phyloP scores from a whole-genome alignment of 192 early-diverging fungal species.

The Coemansia sp. region DNA sequence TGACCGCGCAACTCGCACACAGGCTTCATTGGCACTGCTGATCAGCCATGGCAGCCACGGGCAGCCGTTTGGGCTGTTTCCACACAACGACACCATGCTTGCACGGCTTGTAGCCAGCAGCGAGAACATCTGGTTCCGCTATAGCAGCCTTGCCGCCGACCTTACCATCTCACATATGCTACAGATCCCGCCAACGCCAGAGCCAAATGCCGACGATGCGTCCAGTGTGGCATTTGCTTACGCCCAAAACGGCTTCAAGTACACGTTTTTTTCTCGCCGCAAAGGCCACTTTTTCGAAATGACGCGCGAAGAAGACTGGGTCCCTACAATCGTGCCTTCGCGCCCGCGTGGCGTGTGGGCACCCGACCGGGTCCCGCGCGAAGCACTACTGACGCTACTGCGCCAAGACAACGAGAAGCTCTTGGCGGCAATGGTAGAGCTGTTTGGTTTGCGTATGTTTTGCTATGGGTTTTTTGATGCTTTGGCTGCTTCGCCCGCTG shows the following conservation, averaged over 20 bases:
- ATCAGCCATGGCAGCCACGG: slow-evolving; percentile 41
- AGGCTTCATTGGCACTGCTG: slow-evolving; percentile 31
- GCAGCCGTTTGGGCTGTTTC: slow-evolving; percentile 40
- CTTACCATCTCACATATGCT: not conserved
- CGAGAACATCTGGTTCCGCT: slow-evolving; percentile 45
- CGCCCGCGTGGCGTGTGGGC: slow-evolving; percentile 29
- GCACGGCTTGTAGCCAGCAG: slow-evolving; percentile 22
- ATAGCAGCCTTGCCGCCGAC: slow-evolving; percentile 7
- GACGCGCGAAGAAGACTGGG: slow-evolving; percentile 45
- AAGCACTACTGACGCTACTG: slow-evolving; percentile 18
- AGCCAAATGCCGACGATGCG: slow-evolving; percentile 9
- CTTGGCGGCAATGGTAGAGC: slow-evolving; percentile 43
- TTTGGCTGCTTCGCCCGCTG: not conserved
- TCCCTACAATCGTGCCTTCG: slow-evolving; percentile 30
- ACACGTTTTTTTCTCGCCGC: slow-evolving; percentile 42
- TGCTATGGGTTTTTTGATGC: slow-evolving; percentile 44
- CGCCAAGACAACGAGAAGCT: slow-evolving; percentile 31
- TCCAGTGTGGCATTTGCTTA: slow-evolving; percentile 35
- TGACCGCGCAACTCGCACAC: slow-evolving; percentile 28
- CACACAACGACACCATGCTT: slow-evolving; percentile 48
- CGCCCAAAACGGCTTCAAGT: slow-evolving; percentile 33
- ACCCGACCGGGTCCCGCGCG: slow-evolving; percentile 5
- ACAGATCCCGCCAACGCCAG: slow-evolving; percentile 3
- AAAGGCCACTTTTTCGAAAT: slow-evolving; percentile 49
- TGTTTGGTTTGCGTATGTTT: slow-evolving; percentile 43